A percentile compares a stretch with the other conserved stretches of the same genome.
Conservation (phyloP, 495 filamentous ascomycete species). For the Penicillium egyptiacum region DNA sequence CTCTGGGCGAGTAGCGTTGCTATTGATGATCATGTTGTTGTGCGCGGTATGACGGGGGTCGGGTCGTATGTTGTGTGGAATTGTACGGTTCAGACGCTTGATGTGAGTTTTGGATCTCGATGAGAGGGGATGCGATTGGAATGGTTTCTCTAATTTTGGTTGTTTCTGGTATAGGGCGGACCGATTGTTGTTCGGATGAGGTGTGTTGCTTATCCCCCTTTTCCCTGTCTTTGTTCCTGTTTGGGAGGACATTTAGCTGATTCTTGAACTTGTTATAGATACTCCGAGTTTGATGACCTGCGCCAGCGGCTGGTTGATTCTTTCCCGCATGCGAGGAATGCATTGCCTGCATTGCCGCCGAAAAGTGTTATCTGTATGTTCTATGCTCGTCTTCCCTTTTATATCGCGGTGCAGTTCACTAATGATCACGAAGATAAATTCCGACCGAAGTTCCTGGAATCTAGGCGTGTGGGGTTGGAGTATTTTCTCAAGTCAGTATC, state of each 20-base stretch:
- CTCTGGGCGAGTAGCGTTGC: constrained; percentile 67
- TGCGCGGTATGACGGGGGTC: constrained; percentile 61
- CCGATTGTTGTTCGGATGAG: constrained; percentile 61
- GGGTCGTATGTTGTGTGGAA: constrained; percentile 77
- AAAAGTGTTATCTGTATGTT: constrained; percentile 69
- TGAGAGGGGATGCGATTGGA: constrained; percentile 8
- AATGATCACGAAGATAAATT: constrained; percentile 54
- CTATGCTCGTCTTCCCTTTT: no score
- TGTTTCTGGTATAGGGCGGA: constrained; percentile 49
- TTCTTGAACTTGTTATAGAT: constrained; percentile 41
- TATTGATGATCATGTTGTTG: constrained; percentile 66
- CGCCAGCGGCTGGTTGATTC: constrained; percentile 56
- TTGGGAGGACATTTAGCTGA: neutral
- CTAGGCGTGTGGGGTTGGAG: constrained; percentile 60
- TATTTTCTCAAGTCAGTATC: constrained; percentile 69
- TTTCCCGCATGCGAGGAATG: constrained; percentile 64
- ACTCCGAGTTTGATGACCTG: constrained; percentile 71
- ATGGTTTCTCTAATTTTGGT: constrained; percentile 22
- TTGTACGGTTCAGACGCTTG: constrained; percentile 66
- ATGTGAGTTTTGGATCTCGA: constrained; percentile 48
- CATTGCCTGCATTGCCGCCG: constrained; percentile 65
- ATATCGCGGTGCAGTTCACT: neutral
- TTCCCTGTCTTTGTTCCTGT: neutral
- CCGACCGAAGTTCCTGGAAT: constrained; percentile 66
- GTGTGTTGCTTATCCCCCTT: constrained; percentile 24